Conservation (phyloP, 495 filamentous ascomycete species). For the Hypoxylon lienhwacheense region DNA sequence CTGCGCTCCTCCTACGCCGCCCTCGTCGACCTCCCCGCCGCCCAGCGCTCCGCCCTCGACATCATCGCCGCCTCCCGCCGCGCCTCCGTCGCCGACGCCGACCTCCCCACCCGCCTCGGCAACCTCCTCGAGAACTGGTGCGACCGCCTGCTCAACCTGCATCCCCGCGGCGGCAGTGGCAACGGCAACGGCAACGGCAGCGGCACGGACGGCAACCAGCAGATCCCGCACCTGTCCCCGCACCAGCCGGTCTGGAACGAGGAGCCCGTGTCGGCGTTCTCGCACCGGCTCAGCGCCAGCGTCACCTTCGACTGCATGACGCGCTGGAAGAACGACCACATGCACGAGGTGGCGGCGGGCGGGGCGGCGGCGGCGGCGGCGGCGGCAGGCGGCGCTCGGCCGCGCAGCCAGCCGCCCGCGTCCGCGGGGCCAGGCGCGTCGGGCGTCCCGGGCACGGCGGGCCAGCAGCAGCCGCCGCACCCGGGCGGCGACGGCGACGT, state of each 20-base stretch:
- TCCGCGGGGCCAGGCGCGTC: no score
- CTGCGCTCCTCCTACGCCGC: constrained; percentile 42
- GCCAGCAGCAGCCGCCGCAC: constrained; percentile 4
- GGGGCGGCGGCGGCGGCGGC: no score
- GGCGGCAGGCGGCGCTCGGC: neutral
- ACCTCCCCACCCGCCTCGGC: constrained; percentile 41
- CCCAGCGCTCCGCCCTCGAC: constrained; percentile 25
- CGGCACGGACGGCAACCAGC: no score
- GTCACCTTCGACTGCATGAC: constrained; percentile 47
- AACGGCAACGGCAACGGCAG: neutral
- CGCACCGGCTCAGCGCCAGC: constrained; percentile 43
- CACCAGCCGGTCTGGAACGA: constrained; percentile 6
- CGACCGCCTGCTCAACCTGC: constrained; percentile 12
- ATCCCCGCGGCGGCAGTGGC: neutral
- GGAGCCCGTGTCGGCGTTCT: constrained; percentile 38
- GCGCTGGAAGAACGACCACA: constrained; percentile 42
- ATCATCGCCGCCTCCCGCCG: constrained; percentile 24
- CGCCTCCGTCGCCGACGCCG: constrained; percentile 30
- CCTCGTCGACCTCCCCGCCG: constrained; percentile 26
- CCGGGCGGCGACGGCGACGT: constrained; percentile 11
- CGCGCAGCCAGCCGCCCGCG: constrained; percentile 3
- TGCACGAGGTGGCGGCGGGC: neutral
- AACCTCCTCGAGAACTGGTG: constrained; percentile 42
- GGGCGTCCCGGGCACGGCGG: no score
- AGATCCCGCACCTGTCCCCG: no score